These are phyloP conservation scores for Astragalus membranaceus DNA, from an alignment of 306 rosid genomes.

Conservation along the genomic window DNA sequence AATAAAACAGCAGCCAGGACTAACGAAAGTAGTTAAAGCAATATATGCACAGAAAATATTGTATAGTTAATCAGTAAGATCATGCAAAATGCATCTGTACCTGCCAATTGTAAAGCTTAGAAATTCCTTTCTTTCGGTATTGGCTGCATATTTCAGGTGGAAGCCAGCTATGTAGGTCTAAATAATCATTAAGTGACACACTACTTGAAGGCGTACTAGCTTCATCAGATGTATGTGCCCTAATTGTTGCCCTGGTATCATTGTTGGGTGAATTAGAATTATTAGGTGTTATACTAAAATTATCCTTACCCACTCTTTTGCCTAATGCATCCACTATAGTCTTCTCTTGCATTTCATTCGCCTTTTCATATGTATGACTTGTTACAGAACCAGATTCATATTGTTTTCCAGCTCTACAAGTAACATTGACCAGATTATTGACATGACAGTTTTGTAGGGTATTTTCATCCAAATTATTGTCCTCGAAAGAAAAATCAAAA, in stretches of 20 bases:
- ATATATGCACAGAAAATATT: neutral
- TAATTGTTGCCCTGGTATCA: constrained; percentile 24
- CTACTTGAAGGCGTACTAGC: constrained; percentile 65
- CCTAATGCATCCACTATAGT: constrained; percentile 22
- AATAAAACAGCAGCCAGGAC: neutral
- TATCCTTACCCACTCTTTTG: constrained; percentile 27
- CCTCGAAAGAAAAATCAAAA: constrained; percentile 82
- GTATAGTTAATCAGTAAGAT: neutral
- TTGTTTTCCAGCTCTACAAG: constrained; percentile 28
- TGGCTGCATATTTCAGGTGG: constrained; percentile 78
- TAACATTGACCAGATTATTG: constrained; percentile 21
- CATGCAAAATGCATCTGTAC: constrained; percentile 30
- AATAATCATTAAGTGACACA: constrained; percentile 36
- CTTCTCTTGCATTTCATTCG: constrained; percentile 26
- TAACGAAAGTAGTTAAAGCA: neutral
- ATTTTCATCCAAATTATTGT: constrained; percentile 45
- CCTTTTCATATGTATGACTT: constrained; percentile 32
- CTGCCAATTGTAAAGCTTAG: constrained; percentile 89
- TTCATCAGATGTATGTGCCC: constrained; percentile 39
- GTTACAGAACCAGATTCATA: constrained; percentile 31
- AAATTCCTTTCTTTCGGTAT: constrained; percentile 76
- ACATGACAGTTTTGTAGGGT: constrained; percentile 21
- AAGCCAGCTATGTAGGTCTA: constrained; percentile 72
- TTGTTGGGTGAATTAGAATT: constrained; percentile 30
- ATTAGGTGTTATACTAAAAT: constrained; percentile 28